These are phyloP conservation scores for Ceratocystis harringtonii DNA, from an alignment of 2,329 filamentous ascomycete species.

Conservation along the genomic window DNA sequence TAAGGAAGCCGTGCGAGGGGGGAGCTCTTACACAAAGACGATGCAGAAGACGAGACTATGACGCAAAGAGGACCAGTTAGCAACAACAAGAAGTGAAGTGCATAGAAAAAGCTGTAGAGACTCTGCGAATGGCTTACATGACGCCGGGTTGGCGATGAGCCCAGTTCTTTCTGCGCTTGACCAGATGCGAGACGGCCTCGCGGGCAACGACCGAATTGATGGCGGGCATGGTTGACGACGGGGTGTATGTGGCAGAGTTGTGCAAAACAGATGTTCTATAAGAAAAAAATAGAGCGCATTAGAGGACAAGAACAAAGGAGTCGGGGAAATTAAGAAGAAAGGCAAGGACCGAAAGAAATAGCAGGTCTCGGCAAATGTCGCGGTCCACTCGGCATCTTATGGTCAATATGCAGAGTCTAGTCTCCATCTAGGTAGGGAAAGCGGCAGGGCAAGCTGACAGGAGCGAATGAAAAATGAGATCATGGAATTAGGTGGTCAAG, in stretches of 20 bases:
- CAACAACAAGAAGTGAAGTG: not conserved
- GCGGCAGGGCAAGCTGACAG: not conserved
- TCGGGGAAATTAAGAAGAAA: not conserved
- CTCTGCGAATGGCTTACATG: conserved; percentile 19
- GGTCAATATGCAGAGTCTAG: not conserved
- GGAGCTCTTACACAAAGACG: conserved; percentile 23
- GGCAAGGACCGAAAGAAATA: not conserved
- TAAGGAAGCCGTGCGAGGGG: not conserved
- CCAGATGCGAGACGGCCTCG: conserved; percentile 26
- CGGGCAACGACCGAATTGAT: conserved; percentile 28
- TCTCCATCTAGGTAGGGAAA: not conserved
- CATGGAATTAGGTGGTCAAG: not conserved
- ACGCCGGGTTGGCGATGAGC: conserved; percentile 27
- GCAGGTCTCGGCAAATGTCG: not conserved
- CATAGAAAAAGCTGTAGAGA: not conserved
- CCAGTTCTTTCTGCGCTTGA: conserved; percentile 29
- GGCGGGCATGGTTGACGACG: conserved; percentile 27
- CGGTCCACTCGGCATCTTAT: not conserved
- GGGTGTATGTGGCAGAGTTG: conserved; percentile 18
- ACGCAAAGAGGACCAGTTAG: conserved; percentile 6
- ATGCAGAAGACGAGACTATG: conserved; percentile 29
- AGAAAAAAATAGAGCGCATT: not conserved
- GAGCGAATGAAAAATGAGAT: not conserved
- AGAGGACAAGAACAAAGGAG: not conserved
- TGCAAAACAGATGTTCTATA: not conserved